phyloP scores from a whole-genome alignment of 2,329 filamentous ascomycete species.

The Colletotrichum sp. region DNA sequence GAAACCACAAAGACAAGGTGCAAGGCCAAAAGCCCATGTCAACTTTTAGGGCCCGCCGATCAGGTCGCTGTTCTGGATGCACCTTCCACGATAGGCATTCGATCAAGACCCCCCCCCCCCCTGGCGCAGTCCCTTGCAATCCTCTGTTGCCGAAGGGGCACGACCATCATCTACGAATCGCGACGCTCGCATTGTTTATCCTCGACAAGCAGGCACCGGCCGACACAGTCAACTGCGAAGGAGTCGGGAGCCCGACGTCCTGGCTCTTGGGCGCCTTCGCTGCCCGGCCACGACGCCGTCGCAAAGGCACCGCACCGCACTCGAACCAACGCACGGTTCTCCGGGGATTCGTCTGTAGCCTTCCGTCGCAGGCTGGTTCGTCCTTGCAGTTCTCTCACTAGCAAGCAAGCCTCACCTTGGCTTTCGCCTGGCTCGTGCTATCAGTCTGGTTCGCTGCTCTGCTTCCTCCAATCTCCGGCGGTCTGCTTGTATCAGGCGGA shows the following conservation, averaged over 20 bases:
- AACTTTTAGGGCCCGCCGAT: slow-evolving; percentile 1
- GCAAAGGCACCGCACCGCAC: not conserved
- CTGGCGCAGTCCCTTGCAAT: not conserved
- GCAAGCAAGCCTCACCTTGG: slow-evolving; percentile 2
- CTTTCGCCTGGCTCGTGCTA: not conserved
- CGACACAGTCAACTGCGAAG: not conserved
- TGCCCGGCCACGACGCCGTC: not conserved
- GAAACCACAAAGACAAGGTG: not conserved
- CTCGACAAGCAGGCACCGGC: not conserved
- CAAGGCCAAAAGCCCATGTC: not conserved
- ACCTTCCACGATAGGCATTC: slow-evolving; percentile 15
- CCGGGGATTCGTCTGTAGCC: not conserved
- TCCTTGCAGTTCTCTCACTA: not conserved
- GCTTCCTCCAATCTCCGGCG: not conserved
- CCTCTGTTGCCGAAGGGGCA: not conserved
- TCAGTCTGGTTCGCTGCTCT: not conserved
- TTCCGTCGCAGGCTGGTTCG: slow-evolving; percentile 2
- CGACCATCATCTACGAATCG: not conserved
- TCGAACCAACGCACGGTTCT: not conserved
- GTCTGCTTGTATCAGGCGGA: not conserved
- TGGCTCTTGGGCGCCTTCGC: not conserved
- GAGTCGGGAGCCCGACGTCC: not conserved
- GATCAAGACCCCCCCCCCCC: not conserved
- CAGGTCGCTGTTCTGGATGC: not conserved
- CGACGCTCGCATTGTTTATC: not conserved